Evolutionary conservation across 257 asterid species (phyloP).

Genomic region (Fraxinus anomala): DNA sequence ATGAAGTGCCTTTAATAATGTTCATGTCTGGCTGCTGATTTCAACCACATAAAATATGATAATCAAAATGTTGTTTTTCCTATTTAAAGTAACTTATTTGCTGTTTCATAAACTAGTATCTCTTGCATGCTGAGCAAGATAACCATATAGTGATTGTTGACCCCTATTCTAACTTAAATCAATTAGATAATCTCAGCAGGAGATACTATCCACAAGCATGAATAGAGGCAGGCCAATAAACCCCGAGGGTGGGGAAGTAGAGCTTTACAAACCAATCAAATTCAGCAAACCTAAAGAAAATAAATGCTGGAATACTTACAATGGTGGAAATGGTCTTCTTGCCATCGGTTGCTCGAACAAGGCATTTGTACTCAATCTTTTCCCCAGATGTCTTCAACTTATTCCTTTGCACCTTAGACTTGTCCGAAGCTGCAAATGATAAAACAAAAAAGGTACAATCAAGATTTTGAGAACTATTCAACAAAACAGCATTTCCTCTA

Average conservation of each 20-base stretch:
- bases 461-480: slow-evolving; percentile 9
- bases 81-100: neutral
- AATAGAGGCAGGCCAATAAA: neutral
- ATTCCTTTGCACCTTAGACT: slow-evolving; percentile 66
- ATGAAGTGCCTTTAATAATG: neutral
- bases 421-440: slow-evolving; percentile 63
- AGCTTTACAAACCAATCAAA: neutral
- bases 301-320: slow-evolving; percentile 39
- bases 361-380: slow-evolving; percentile 68
- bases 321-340: slow-evolving; percentile 71
- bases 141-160: neutral
- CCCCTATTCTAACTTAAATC: slow-evolving; percentile 5
- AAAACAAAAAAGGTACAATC: slow-evolving; percentile 13
- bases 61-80: neutral
- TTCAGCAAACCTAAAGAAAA: neutral
- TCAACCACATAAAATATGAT: neutral
- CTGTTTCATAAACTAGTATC: neutral
- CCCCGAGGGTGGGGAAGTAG: neutral
- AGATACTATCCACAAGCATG: slow-evolving; percentile 14
- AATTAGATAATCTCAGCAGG: slow-evolving; percentile 13
- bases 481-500: slow-evolving; percentile 8
- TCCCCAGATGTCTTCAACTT: slow-evolving; percentile 71
- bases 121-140: slow-evolving; percentile 4
- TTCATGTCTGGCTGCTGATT: neutral
- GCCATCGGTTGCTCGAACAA: slow-evolving; percentile 83